Base-by-base conservation (phyloP, 768 basidiomycete species). In the Kwoniella dejecticola region DNA sequence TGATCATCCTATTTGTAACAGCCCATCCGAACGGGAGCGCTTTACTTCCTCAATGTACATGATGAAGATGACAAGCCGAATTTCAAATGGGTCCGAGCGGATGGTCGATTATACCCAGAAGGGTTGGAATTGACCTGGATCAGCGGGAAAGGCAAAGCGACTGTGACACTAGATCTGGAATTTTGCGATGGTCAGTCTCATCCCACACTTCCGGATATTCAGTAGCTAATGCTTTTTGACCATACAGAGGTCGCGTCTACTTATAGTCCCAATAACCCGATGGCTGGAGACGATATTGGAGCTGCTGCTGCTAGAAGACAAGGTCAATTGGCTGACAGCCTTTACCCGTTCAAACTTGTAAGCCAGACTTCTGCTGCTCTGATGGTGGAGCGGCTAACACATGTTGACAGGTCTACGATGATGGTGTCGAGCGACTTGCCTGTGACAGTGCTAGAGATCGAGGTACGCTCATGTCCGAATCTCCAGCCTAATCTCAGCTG, bases 41-140 rank as follows among this genome's bases (percentile, higher is more conserved):
- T 96, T 0, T 95, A 90, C 88, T 96, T 92, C 74, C 85, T 96
- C 55, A 95, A 96, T 58, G 93, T 95, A 0, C 93, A 96, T 71
- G 87, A 88, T 0, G 89, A 89, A 87, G 77, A 80, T 83, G n/a
- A 31, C 13, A 65, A 57, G 13, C 68, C 68, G 0, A 41, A 71
- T 27, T 61, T 91, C 89, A 89, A 85, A 87, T 79, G 83, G 90
- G 64, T 92, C 86, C 71, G 89, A 89, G 73, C 91, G 87, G 0
- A 82, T 90, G 46, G 82, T 89, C 0, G 94, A 89, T 71, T 90
- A 86, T n/a, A 85, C 58, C 29, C 31, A 1, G 65, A 89, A 64
- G 87, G 89, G 80, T 82, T 96, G 2, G 80, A 93, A 1, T 82
- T 96, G 2, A 90, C 89, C 10, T 96, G 93, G 93, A 83, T 90